Evolutionary conservation across 2,329 filamentous ascomycete genomes (phyloP).

Genomic region (Phyllosticta citribraziliensis): DNA sequence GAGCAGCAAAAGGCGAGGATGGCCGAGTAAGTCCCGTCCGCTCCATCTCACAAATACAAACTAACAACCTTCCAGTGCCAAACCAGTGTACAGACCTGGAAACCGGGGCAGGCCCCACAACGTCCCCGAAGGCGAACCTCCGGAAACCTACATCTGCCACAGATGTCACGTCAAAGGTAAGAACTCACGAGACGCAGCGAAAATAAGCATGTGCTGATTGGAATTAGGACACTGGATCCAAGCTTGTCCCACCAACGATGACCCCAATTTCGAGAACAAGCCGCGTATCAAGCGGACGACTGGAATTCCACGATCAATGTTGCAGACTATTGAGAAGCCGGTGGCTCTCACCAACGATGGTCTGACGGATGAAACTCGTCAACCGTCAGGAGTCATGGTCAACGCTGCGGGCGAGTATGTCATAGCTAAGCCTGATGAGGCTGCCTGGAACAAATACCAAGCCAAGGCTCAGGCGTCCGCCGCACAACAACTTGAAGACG

Average conservation of each 20-base stretch:
- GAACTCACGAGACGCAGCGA: not conserved
- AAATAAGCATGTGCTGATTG: conserved; percentile 18
- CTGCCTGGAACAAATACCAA: conserved; percentile 93
- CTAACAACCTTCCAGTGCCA: conserved; percentile 24
- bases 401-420: conserved; percentile 97
- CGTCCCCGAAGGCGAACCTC: conserved; percentile 86
- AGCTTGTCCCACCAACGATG: conserved; percentile 94
- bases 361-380: conserved; percentile 68
- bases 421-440: conserved; percentile 89
- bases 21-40: conserved; percentile 48
- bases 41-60: conserved; percentile 1
- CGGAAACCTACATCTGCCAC: conserved; percentile 91
- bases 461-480: conserved; percentile 83
- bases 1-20: conserved; percentile 87
- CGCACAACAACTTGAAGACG: conserved; percentile 63
- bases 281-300: conserved; percentile 93
- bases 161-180: conserved; percentile 83
- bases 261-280: conserved; percentile 88
- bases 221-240: conserved; percentile 85
- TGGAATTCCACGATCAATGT: conserved; percentile 88
- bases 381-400: conserved; percentile 87
- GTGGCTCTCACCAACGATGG: conserved; percentile 61
- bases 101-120: conserved; percentile 53
- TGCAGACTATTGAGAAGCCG: conserved; percentile 92
- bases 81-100: conserved; percentile 32